These are phyloP conservation scores for Grigorovia yakushimaensis DNA, from an alignment of 805 yeast species.

Conservation along the genomic window DNA sequence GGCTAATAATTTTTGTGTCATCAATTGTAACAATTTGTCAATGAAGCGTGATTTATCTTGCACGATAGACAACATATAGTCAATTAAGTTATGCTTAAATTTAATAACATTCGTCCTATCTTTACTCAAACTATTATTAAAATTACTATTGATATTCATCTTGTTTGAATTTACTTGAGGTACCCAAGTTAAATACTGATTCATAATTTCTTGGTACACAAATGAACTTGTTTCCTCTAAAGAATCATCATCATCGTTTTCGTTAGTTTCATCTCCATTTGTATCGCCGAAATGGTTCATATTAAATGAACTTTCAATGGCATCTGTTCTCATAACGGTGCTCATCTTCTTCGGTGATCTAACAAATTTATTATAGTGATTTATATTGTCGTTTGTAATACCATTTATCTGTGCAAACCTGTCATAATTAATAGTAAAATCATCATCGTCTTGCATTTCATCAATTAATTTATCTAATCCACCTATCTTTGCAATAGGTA, in stretches of 20 bases:
- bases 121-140: not conserved
- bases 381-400: not conserved
- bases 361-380: not conserved
- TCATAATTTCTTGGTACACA: conserved; percentile 13
- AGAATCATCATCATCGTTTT: not conserved
- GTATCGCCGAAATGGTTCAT: too few species aligned
- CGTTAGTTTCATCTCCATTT: not conserved
- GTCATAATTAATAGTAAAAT: not conserved
- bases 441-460: conserved; percentile 35
- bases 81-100: conserved; percentile 13
- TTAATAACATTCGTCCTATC: not conserved
- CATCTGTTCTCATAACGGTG: too few species aligned
- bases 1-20: conserved; percentile 17
- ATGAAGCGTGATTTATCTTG: conserved; percentile 20
- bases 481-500: conserved; percentile 3
- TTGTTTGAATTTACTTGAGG: conserved; percentile 11
- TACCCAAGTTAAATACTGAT: conserved; percentile 18
- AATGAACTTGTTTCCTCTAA: not conserved
- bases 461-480: conserved; percentile 12
- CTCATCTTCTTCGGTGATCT: not conserved
- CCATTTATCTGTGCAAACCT: not conserved
- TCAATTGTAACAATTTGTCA: conserved; percentile 15
- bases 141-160: conserved; percentile 4
- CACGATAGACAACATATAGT: conserved; percentile 18
- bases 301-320: too few species aligned